A percentile compares a stretch with the other conserved stretches of the same genome.
These are phyloP conservation scores for Gossypium lobatum DNA, from an alignment of 441 rosid genomes.

Conservation along the genomic window DNA sequence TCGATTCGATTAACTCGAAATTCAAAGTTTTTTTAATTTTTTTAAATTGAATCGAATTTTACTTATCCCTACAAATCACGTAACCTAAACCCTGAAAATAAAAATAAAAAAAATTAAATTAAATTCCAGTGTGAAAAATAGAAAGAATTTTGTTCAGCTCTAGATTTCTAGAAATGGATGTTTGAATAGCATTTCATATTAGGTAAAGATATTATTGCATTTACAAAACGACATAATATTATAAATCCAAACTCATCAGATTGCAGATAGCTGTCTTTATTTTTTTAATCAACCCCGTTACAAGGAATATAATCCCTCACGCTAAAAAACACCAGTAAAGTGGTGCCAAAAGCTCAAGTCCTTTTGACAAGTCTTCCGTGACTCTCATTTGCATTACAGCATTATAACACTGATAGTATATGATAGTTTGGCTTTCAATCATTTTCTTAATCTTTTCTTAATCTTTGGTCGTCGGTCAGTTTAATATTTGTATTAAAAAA, in stretches of 20 bases:
- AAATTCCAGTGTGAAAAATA: too few species aligned
- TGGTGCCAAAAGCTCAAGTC: neutral
- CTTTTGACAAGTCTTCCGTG: constrained; percentile 4
- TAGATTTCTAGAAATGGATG: neutral
- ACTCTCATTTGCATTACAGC: neutral
- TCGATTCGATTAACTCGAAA: too few species aligned
- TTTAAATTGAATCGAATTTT: rapidly evolving
- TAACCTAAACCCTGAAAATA: too few species aligned
- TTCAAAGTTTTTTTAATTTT: too few species aligned
- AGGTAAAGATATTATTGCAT: neutral
- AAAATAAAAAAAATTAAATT: too few species aligned
- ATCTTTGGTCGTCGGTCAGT: neutral
- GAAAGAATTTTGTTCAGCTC: neutral
- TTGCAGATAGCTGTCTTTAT: neutral
- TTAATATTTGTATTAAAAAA: neutral
- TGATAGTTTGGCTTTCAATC: neutral
- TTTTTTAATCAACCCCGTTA: neutral
- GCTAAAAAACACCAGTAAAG: neutral
- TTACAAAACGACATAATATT: neutral
- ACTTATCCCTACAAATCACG: too few species aligned
- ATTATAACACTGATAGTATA: neutral
- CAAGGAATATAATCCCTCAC: neutral
- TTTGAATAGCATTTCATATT: neutral
- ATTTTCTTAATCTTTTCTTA: neutral
- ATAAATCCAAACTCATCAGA: neutral